phyloP scores from a whole-genome alignment of 305 asterid genomes.

The Striga hermonthica region DNA sequence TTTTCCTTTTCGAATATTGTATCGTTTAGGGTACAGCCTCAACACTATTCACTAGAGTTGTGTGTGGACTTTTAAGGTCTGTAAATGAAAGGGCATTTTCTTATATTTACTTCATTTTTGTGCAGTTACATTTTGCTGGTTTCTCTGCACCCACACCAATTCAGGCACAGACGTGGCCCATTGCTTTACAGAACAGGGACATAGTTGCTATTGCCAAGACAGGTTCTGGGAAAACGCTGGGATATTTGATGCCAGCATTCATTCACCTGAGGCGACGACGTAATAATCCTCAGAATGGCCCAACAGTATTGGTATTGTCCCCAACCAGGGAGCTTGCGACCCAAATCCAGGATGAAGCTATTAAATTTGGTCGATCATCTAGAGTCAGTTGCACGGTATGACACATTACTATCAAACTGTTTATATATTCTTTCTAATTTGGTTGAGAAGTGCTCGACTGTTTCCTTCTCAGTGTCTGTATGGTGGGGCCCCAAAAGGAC shows the following conservation, averaged over 20 bases:
- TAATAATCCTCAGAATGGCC: constrained; percentile 84
- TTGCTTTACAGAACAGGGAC: constrained; percentile 72
- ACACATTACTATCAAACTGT: constrained; percentile 4
- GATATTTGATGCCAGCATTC: constrained; percentile 91
- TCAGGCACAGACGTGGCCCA: constrained; percentile 99
- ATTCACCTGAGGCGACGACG: constrained; percentile 65
- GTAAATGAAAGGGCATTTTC: constrained; percentile 28
- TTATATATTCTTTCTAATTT: constrained; percentile 1
- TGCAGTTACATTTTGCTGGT: constrained; percentile 80
- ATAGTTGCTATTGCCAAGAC: constrained; percentile 99
- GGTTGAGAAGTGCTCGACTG: constrained; percentile 25
- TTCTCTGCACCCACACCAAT: constrained; percentile 93
- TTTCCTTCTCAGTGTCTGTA: constrained; percentile 71
- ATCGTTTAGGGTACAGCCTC: constrained; percentile 27
- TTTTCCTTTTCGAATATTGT: constrained; percentile 31
- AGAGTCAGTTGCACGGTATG: constrained; percentile 89
- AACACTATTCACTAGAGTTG: constrained; percentile 24
- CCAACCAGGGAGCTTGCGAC: constrained; percentile 98
- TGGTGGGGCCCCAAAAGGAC: constrained; percentile 97
- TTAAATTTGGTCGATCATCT: constrained; percentile 92
- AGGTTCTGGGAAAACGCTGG: constrained; percentile 95
- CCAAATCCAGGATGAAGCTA: constrained; percentile 95
- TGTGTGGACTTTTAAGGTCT: constrained; percentile 26
- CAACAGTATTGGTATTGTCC: constrained; percentile 83
- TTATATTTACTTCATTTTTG: constrained; percentile 34